A percentile compares a stretch with the other conserved stretches of the same genome.
phyloP scores from a whole-genome alignment of 148 eudicot genomes.

The Pharnaceum exiguum region DNA sequence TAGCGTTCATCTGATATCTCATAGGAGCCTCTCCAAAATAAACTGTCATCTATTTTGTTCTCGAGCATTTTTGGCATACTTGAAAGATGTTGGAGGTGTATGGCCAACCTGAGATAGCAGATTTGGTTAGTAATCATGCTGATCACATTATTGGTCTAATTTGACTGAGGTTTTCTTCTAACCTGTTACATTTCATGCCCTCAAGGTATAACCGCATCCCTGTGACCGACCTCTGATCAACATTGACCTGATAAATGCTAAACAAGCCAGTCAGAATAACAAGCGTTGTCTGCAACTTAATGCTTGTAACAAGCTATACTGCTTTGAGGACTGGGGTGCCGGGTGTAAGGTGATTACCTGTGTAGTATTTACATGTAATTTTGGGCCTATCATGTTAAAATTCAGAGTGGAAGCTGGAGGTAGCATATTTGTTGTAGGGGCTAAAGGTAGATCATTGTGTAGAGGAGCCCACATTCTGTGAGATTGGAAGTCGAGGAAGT shows the following conservation, averaged over 20 bases:
- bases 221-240: conserved; percentile 55
- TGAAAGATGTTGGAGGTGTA: conserved; percentile 71
- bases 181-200: conserved; percentile 75
- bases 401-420: conserved; percentile 44
- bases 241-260: conserved; percentile 40
- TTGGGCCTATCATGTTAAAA: conserved; percentile 70
- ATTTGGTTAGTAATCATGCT: too few relatives aligned
- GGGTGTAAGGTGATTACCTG: conserved; percentile 43
- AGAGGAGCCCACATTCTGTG: conserved; percentile 80
- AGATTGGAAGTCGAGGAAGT: conserved; percentile 78
- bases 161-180: background rate
- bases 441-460: conserved; percentile 71
- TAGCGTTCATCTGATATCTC: conserved; percentile 40
- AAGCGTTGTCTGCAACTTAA: background rate
- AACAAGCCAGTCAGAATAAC: background rate
- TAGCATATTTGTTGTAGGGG: conserved; percentile 44
- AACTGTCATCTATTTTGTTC: conserved; percentile 31
- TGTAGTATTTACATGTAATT: conserved; percentile 57
- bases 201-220: conserved; percentile 80
- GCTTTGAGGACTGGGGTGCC: too few relatives aligned
- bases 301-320: background rate
- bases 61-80: conserved; percentile 50
- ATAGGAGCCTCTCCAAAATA: conserved; percentile 64
- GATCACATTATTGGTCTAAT: too few relatives aligned
- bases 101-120: conserved; percentile 57